Evolutionary conservation across 768 basidiomycete genomes (phyloP).

Genomic region (Lactifluus echinatus): DNA sequence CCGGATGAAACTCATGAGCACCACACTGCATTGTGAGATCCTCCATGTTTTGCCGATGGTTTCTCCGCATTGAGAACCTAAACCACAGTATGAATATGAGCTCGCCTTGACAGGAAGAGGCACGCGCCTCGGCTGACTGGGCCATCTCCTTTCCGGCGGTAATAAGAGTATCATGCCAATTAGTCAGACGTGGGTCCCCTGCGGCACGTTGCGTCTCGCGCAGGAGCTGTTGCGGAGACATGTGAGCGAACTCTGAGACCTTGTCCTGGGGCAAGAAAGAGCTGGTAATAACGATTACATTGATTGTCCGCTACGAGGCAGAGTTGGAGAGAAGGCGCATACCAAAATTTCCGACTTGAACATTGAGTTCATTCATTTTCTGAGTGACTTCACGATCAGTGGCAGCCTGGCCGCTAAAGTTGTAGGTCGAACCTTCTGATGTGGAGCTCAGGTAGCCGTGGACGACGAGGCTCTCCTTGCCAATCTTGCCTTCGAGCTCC

Average conservation of each 20-base stretch:
- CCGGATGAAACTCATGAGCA: too few relatives aligned
- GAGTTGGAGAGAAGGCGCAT: slow-evolving; percentile 5
- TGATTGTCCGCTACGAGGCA: neutral
- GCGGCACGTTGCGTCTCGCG: slow-evolving; percentile 87
- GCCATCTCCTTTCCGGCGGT: slow-evolving; percentile 53
- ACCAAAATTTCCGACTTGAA: slow-evolving; percentile 96
- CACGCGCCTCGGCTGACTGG: slow-evolving; percentile 42
- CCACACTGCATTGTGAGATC: slow-evolving; percentile 64
- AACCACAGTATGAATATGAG: neutral
- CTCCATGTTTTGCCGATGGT: slow-evolving; percentile 47
- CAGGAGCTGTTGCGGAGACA: slow-evolving; percentile 75
- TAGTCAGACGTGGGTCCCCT: slow-evolving; percentile 64
- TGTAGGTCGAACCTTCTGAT: slow-evolving; percentile 53
- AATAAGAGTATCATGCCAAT: slow-evolving; percentile 80
- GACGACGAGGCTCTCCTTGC: slow-evolving; percentile 68
- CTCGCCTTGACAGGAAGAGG: neutral
- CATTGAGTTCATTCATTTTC: slow-evolving; percentile 64
- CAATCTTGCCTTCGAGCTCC: slow-evolving; percentile 66
- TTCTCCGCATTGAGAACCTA: slow-evolving; percentile 48
- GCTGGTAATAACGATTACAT: slow-evolving; percentile 33
- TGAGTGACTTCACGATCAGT: slow-evolving; percentile 54
- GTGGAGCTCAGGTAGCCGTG: slow-evolving; percentile 57
- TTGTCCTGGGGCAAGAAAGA: slow-evolving; percentile 96
- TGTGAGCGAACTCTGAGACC: slow-evolving; percentile 87
- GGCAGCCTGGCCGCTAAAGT: slow-evolving; percentile 56